phyloP scores from a whole-genome alignment of 108 stramenopile species.

The Pseudonitzschia pungens region DNA sequence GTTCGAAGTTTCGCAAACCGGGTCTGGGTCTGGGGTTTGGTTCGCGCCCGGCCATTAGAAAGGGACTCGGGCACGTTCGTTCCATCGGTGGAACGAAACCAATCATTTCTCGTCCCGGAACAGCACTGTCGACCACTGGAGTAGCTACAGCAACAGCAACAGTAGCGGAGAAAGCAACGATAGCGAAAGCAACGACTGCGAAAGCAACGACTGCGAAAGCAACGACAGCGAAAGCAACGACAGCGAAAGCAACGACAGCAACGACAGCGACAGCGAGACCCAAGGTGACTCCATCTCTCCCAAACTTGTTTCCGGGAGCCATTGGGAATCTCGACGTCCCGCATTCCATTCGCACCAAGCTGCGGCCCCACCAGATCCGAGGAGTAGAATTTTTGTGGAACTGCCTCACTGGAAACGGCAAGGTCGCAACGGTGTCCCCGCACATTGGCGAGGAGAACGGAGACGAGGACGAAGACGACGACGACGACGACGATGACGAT shows the following conservation, averaged over 20 bases:
- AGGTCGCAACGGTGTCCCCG: constrained; percentile 22
- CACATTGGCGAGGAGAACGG: constrained; percentile 10
- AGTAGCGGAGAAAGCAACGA: background rate
- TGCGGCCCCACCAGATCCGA: constrained; percentile 67
- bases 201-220: background rate
- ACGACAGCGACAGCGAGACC: constrained; percentile 18
- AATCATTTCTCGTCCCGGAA: background rate
- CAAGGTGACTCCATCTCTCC: background rate
- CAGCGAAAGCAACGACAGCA: background rate
- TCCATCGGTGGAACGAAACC: too few species aligned
- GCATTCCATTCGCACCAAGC: constrained; percentile 37
- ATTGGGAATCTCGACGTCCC: constrained; percentile 44
- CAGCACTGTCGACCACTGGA: too few species aligned
- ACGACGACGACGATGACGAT: too few species aligned
- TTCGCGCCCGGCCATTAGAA: too few species aligned
- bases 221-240: constrained; percentile 5
- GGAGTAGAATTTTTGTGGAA: constrained; percentile 80
- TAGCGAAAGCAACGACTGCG: constrained; percentile 19
- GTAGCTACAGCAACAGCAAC: background rate
- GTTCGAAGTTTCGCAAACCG: too few species aligned
- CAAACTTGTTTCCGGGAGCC: constrained; percentile 40
- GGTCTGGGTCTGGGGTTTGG: too few species aligned
- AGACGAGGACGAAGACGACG: too few species aligned
- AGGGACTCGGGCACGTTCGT: too few species aligned
- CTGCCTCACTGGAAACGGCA: constrained; percentile 52